Conservation (phyloP, 345 rosid genomes). For the Leavenworthia alabamica region DNA sequence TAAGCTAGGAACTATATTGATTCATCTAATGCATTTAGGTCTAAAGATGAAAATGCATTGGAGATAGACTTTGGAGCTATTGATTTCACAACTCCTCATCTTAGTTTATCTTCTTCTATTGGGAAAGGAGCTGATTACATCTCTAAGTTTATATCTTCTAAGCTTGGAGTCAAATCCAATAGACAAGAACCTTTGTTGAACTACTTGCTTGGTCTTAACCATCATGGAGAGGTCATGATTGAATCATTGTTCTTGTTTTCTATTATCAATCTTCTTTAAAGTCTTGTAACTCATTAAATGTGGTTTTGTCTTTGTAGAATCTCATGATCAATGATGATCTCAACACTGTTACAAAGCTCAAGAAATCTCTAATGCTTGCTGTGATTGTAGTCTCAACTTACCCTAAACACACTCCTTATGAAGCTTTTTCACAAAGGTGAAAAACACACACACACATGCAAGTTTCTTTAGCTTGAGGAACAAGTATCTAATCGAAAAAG, state of each 20-base stretch:
- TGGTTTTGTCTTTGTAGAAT: constrained; percentile 36
- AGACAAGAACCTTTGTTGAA: constrained; percentile 44
- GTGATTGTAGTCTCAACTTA: constrained; percentile 38
- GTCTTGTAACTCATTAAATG: not conserved
- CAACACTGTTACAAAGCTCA: constrained; percentile 56
- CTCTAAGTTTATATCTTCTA: constrained; percentile 58
- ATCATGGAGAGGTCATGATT: constrained; percentile 65
- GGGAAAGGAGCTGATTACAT: constrained; percentile 69
- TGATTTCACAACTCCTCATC: constrained; percentile 58
- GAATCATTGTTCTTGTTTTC: constrained; percentile 9
- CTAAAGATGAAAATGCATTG: constrained; percentile 66
- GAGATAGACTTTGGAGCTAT: constrained; percentile 80
- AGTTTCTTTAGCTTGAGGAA: not conserved
- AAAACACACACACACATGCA: not conserved
- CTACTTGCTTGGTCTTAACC: constrained; percentile 52
- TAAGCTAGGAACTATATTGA: not conserved
- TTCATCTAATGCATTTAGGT: constrained; percentile 44
- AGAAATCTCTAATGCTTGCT: constrained; percentile 49
- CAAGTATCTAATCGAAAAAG: not conserved
- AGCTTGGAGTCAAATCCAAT: constrained; percentile 37
- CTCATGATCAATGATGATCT: constrained; percentile 63
- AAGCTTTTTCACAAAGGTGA: constrained; percentile 65
- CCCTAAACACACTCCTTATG: constrained; percentile 51
- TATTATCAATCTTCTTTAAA: not conserved
- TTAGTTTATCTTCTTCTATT: constrained; percentile 67